Evolutionary conservation across 2,329 filamentous ascomycete genomes (phyloP).

Genomic region (Metarhizium robertsii): DNA sequence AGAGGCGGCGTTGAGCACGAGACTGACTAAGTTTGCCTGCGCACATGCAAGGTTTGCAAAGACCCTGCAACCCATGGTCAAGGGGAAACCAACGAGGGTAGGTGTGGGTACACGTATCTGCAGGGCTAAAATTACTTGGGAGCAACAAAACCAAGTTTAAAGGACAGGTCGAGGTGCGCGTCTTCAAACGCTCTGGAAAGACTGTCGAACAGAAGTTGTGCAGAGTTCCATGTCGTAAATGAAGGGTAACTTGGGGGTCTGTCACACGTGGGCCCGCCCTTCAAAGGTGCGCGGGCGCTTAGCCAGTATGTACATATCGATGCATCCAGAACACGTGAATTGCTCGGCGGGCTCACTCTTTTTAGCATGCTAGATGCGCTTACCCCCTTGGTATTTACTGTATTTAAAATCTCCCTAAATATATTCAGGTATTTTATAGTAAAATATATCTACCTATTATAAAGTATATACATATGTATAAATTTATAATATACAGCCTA

Average conservation of each 20-base stretch:
- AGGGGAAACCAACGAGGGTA: background rate
- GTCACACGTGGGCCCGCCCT: background rate
- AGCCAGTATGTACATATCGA: too few relatives aligned
- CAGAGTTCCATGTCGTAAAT: background rate
- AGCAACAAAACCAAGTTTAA: conserved; percentile 1
- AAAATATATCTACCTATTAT: too few relatives aligned
- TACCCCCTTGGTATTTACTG: too few relatives aligned
- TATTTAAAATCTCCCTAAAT: too few relatives aligned
- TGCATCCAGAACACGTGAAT: too few relatives aligned
- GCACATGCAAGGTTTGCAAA: background rate
- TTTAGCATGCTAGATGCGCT: too few relatives aligned
- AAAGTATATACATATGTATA: too few relatives aligned
- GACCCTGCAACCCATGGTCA: background rate
- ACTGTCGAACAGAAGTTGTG: background rate
- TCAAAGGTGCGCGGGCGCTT: background rate
- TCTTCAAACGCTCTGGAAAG: background rate
- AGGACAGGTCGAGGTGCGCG: background rate
- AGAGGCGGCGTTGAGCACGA: background rate
- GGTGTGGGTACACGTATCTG: background rate
- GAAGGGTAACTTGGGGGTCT: background rate
- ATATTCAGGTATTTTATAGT: too few relatives aligned
- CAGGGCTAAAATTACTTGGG: conserved; percentile 1
- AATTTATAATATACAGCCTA: too few relatives aligned
- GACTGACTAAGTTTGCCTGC: background rate
- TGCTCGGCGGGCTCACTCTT: too few relatives aligned